A percentile compares a stretch with the other conserved stretches of the same genome.
These are phyloP conservation scores for Solanum chacoense DNA, from an alignment of 305 asterid species.

Conservation along the genomic window DNA sequence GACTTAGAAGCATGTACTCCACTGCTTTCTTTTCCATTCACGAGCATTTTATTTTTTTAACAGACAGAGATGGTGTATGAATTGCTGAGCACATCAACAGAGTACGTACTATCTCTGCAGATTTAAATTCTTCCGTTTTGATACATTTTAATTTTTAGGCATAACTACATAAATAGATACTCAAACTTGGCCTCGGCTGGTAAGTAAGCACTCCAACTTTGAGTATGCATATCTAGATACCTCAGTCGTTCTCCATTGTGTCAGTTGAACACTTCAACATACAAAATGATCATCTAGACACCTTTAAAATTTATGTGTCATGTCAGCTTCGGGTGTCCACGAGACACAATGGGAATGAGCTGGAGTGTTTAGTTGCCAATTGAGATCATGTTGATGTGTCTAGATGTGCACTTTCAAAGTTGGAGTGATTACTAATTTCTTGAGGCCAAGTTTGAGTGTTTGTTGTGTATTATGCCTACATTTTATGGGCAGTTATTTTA, in stretches of 20 bases:
- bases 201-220: neutral
- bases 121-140: neutral
- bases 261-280: neutral
- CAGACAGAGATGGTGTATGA: constrained; percentile 98
- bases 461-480: neutral
- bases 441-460: neutral
- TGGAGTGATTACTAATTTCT: neutral
- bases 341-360: neutral
- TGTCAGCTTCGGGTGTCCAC: neutral
- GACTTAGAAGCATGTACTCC: neutral
- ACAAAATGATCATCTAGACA: neutral
- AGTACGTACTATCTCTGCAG: constrained; percentile 35
- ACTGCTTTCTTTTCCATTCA: neutral
- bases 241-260: neutral
- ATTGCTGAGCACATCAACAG: constrained; percentile 84
- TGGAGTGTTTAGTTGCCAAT: neutral
- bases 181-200: neutral
- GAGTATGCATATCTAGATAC: neutral
- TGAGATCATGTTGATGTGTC: neutral
- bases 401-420: neutral
- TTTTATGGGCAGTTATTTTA: neutral
- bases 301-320: neutral
- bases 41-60: constrained; percentile 2
- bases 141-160: neutral
- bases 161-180: neutral